Evolutionary conservation across 495 filamentous ascomycete genomes (phyloP).

Genomic region (Hapsidospora chrysogenum): DNA sequence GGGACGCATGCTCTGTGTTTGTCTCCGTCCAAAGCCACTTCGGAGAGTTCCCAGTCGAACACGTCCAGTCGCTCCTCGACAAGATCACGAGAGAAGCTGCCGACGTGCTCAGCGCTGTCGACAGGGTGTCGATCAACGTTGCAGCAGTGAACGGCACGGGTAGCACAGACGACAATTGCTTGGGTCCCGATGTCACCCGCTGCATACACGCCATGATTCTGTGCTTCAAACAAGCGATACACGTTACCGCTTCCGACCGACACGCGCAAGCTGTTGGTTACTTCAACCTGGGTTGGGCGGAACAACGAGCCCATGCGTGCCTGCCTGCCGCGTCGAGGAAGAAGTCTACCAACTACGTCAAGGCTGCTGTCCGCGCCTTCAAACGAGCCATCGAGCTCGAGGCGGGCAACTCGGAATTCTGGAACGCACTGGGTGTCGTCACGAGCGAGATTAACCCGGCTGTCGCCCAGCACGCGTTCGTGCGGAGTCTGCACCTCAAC

Average conservation of each 20-base stretch:
- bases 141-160: slow-evolving; percentile 25
- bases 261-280: slow-evolving; percentile 92
- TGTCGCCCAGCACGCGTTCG: slow-evolving; percentile 85
- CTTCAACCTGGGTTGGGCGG: slow-evolving; percentile 92
- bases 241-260: slow-evolving; percentile 51
- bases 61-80: slow-evolving; percentile 38
- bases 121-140: slow-evolving; percentile 42
- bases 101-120: slow-evolving; percentile 48
- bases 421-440: slow-evolving; percentile 87
- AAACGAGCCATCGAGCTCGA: slow-evolving; percentile 93
- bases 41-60: slow-evolving; percentile 36
- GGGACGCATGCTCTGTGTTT: slow-evolving; percentile 77
- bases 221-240: slow-evolving; percentile 72
- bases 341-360: slow-evolving; percentile 47
- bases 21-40: slow-evolving; percentile 53
- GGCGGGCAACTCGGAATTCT: slow-evolving; percentile 90
- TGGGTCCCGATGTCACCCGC: slow-evolving; percentile 26
- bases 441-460: slow-evolving; percentile 71
- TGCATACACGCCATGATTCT: slow-evolving; percentile 57
- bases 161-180: slow-evolving; percentile 25
- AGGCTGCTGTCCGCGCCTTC: slow-evolving; percentile 78
- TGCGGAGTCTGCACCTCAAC: slow-evolving; percentile 85
- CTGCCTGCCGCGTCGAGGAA: slow-evolving; percentile 29
- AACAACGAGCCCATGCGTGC: slow-evolving; percentile 62
- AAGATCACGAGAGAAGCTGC: slow-evolving; percentile 36